These are phyloP conservation scores for Nemania bipapillata DNA, from an alignment of 2,329 filamentous ascomycete species.

Conservation along the genomic window DNA sequence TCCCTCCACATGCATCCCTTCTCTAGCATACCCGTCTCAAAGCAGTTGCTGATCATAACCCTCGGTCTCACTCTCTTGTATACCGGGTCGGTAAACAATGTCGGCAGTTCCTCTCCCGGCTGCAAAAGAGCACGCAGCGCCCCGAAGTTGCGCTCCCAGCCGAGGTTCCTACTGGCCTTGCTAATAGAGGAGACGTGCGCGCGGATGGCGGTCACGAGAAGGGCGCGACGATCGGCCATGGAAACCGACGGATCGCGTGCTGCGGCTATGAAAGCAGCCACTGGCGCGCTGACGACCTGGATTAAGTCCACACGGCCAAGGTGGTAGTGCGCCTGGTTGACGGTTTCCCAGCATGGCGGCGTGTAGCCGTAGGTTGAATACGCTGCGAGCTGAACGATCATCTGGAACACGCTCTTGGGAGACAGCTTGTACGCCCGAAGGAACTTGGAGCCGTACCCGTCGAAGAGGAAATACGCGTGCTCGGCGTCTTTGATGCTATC, in stretches of 20 bases:
- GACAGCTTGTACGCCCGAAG: constrained; percentile 99
- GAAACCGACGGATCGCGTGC: constrained; percentile 77
- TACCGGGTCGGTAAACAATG: constrained; percentile 86
- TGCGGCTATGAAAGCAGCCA: constrained; percentile 86
- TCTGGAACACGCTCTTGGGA: constrained; percentile 96
- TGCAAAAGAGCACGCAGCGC: constrained; percentile 90
- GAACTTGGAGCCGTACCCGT: constrained; percentile 95
- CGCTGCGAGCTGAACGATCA: constrained; percentile 98
- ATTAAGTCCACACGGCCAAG: constrained; percentile 96
- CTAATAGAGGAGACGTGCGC: constrained; percentile 90
- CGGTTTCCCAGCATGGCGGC: constrained; percentile 96
- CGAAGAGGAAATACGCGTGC: constrained; percentile 92
- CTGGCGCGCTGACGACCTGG: constrained; percentile 89
- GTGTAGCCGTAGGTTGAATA: constrained; percentile 99
- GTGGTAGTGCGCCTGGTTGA: constrained; percentile 93
- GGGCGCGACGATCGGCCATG: constrained; percentile 72
- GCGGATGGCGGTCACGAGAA: constrained; percentile 84
- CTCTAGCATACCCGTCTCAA: no score
- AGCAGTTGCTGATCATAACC: no score
- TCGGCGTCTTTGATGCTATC: constrained; percentile 87
- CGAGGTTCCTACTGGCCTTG: constrained; percentile 89
- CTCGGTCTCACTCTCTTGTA: no score
- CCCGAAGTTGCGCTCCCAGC: constrained; percentile 96
- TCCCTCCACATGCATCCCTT: no score
- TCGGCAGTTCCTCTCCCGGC: constrained; percentile 81